A percentile compares a stretch with the other conserved stretches of the same genome.
These are phyloP conservation scores for Phytophthora ramorum DNA, from an alignment of 352 stramenopile species.

Conservation along the genomic window DNA sequence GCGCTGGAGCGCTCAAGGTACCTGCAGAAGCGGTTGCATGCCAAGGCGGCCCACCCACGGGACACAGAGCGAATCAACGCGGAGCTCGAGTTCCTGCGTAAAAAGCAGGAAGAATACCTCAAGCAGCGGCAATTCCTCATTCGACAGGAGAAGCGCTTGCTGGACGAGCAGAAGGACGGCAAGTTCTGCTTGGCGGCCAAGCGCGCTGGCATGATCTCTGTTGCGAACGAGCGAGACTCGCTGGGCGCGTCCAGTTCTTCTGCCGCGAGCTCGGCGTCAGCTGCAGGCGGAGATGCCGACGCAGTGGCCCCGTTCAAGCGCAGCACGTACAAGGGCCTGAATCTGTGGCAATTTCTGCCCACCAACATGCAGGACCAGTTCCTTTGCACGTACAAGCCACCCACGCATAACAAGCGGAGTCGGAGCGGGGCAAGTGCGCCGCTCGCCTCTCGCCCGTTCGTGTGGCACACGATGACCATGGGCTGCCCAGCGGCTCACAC, in stretches of 20 bases:
- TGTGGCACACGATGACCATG: conserved; percentile 91
- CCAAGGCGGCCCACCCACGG: conserved; percentile 17
- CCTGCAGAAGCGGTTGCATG: conserved; percentile 56
- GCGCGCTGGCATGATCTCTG: conserved; percentile 22
- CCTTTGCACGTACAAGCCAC: conserved; percentile 60
- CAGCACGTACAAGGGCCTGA: conserved; percentile 85
- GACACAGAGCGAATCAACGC: conserved; percentile 44
- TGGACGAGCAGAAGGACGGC: conserved; percentile 59
- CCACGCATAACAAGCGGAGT: conserved; percentile 15
- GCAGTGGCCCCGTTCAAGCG: conserved; percentile 78
- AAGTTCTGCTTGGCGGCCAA: conserved; percentile 52
- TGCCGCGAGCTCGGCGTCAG: conserved; percentile 16
- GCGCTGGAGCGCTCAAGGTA: conserved; percentile 58
- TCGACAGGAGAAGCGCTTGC: conserved; percentile 69
- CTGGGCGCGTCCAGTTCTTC: conserved; percentile 20
- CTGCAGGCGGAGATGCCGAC: conserved; percentile 31
- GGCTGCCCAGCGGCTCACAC: conserved; percentile 80
- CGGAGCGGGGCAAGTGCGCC: conserved; percentile 21
- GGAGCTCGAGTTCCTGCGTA: conserved; percentile 70
- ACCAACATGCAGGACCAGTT: conserved; percentile 92
- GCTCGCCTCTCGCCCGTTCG: conserved; percentile 48
- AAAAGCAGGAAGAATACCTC: conserved; percentile 79
- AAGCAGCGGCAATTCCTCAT: conserved; percentile 81
- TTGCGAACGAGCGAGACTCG: conserved; percentile 30
- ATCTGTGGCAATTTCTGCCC: conserved; percentile 80